A percentile compares a stretch with the other conserved stretches of the same genome.
phyloP scores from a whole-genome alignment of 768 basidiomycete genomes.

The Boletus reticuloceps region DNA sequence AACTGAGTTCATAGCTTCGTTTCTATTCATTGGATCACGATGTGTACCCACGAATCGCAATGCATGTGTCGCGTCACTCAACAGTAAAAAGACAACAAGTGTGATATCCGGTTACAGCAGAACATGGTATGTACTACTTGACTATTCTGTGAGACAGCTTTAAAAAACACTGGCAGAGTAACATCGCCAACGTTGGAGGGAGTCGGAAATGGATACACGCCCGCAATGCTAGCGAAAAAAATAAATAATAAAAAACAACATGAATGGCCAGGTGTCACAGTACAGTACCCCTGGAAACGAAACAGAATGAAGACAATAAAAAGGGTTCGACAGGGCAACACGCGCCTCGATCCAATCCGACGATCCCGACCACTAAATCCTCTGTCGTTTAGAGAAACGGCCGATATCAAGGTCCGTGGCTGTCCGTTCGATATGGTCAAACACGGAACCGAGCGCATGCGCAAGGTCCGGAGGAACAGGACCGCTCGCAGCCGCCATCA shows the following conservation, averaged over 20 bases:
- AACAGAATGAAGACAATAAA: not conserved
- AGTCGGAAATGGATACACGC: not conserved
- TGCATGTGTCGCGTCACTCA: not conserved
- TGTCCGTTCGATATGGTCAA: conserved; percentile 34
- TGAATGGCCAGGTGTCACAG: not conserved
- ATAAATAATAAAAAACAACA: not conserved
- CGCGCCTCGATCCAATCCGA: not conserved
- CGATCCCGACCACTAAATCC: conserved; percentile 13
- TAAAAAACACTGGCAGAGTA: not conserved
- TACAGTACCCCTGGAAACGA: not conserved
- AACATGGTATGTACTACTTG: conserved; percentile 1
- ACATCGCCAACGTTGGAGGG: not conserved
- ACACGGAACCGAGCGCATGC: conserved; percentile 32
- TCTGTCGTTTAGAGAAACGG: conserved; percentile 25
- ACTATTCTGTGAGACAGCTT: not conserved
- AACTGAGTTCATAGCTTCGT: conserved; percentile 9
- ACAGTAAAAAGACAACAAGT: not conserved
- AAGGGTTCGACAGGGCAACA: not conserved
- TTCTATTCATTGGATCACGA: too few relatives aligned
- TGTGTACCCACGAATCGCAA: not conserved
- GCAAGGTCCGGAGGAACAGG: conserved; percentile 31
- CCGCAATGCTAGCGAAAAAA: not conserved
- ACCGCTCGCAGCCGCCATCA: conserved; percentile 31
- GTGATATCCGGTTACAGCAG: conserved; percentile 13
- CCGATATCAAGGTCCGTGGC: conserved; percentile 24